These are phyloP conservation scores for Pseudozyma pruni DNA, from an alignment of 1,284 basidiomycete genomes.

Conservation along the genomic window DNA sequence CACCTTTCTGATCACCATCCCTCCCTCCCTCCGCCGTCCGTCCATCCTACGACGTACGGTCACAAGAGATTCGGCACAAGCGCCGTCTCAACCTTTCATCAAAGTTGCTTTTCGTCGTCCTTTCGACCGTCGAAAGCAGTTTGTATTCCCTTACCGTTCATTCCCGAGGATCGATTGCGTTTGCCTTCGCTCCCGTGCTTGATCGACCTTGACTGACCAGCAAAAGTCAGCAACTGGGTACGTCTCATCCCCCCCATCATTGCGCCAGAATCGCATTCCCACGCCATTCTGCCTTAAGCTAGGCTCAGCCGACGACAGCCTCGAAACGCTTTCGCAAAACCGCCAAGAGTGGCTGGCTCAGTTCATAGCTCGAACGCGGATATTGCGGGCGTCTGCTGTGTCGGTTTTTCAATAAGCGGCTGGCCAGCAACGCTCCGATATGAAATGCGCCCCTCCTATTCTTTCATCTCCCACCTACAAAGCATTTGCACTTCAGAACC, in stretches of 20 bases:
- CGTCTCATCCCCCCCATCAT: constrained; percentile 8
- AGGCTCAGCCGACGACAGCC: too few species aligned
- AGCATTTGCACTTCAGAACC: constrained; percentile 5
- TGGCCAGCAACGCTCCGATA: not conserved
- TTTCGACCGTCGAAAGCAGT: constrained; percentile 31
- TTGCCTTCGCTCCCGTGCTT: constrained; percentile 11
- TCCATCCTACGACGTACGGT: constrained; percentile 22
- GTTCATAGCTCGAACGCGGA: too few species aligned
- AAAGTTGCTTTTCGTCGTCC: constrained; percentile 10
- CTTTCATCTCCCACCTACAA: not conserved
- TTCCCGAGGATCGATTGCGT: constrained; percentile 8
- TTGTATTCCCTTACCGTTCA: not conserved
- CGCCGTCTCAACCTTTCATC: constrained; percentile 25
- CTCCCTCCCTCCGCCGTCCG: constrained; percentile 12
- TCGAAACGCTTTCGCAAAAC: too few species aligned
- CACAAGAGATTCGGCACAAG: constrained; percentile 42
- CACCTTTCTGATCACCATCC: constrained; percentile 15
- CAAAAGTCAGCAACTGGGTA: constrained; percentile 30
- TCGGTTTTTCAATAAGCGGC: too few species aligned
- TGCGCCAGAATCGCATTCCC: too few species aligned
- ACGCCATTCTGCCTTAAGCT: too few species aligned
- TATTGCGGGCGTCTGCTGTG: too few species aligned
- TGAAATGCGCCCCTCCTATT: constrained; percentile 8
- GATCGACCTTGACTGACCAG: constrained; percentile 21
- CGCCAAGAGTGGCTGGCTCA: not conserved